Conservation (phyloP, 495 filamentous ascomycete species). For the Hypoxylon cercidicola region DNA sequence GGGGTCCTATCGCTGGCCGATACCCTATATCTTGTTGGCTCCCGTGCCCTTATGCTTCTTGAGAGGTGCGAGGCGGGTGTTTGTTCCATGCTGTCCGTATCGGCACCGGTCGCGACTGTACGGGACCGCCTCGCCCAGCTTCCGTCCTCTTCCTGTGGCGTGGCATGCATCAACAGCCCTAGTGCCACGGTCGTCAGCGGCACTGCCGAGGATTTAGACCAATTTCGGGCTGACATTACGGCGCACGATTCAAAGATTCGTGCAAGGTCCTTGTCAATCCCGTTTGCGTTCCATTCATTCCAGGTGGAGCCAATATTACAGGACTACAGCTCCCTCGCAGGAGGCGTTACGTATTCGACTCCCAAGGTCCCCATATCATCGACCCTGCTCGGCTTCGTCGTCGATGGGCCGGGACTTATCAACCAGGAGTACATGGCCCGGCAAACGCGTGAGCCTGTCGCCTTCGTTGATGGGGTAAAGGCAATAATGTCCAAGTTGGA, state of each 20-base stretch:
- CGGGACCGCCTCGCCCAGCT: slow-evolving; percentile 46
- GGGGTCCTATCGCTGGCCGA: slow-evolving; percentile 72
- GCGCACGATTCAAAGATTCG: slow-evolving; percentile 52
- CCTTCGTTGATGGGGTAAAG: slow-evolving; percentile 59
- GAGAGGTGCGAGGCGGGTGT: slow-evolving; percentile 71
- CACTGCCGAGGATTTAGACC: no score
- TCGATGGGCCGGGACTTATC: not conserved
- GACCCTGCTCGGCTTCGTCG: slow-evolving; percentile 52
- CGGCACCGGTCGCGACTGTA: slow-evolving; percentile 55
- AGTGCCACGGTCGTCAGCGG: slow-evolving; percentile 61
- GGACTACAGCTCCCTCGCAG: slow-evolving; percentile 60
- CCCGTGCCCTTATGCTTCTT: no score
- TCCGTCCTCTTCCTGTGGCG: no score
- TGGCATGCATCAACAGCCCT: slow-evolving; percentile 62
- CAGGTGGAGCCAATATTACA: slow-evolving; percentile 72
- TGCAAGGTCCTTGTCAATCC: slow-evolving; percentile 58
- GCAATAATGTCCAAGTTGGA: no score
- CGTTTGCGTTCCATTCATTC: slow-evolving; percentile 74
- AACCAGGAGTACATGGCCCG: not conserved
- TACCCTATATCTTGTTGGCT: slow-evolving; percentile 73
- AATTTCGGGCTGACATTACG: slow-evolving; percentile 56
- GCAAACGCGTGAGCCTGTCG: not conserved
- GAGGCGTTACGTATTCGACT: slow-evolving; percentile 58
- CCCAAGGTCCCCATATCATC: slow-evolving; percentile 67
- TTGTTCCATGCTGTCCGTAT: slow-evolving; percentile 53